phyloP scores from a whole-genome alignment of 495 filamentous ascomycete genomes.

The Choiromyces venosus region DNA sequence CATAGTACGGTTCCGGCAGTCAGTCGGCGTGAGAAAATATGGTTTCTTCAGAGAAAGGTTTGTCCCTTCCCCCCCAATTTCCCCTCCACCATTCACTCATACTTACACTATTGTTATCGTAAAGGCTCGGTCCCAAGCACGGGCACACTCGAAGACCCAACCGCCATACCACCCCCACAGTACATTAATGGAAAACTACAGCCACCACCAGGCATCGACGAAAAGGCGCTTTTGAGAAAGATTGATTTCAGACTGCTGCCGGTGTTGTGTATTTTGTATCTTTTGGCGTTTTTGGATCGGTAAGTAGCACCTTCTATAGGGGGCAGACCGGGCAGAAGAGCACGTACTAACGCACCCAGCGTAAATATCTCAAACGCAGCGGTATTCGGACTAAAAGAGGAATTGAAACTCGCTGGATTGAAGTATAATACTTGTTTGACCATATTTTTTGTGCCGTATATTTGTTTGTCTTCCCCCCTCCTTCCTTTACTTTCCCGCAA shows the following conservation, averaged over 20 bases:
- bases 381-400: slow-evolving; percentile 57
- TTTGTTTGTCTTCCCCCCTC: slow-evolving; percentile 55
- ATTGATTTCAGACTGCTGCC: slow-evolving; percentile 80
- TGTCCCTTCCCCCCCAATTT: background rate
- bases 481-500: background rate
- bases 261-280: slow-evolving; percentile 73
- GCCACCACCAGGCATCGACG: slow-evolving; percentile 55
- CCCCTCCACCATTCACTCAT: background rate
- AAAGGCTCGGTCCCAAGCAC: background rate
- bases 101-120: background rate
- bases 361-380: slow-evolving; percentile 51
- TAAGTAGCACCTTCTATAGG: slow-evolving; percentile 40
- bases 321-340: background rate
- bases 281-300: slow-evolving; percentile 83
- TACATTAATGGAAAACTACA: background rate
- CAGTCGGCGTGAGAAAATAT: background rate
- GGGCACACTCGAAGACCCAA: background rate
- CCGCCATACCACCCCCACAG: background rate
- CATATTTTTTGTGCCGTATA: slow-evolving; percentile 92
- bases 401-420: slow-evolving; percentile 56
- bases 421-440: slow-evolving; percentile 74
- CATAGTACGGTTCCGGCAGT: background rate
- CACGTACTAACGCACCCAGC: slow-evolving; percentile 17
- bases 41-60: background rate
- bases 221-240: slow-evolving; percentile 64